phyloP scores from a whole-genome alignment of 2,329 filamentous ascomycete genomes.

The Dactylellina leptospora region DNA sequence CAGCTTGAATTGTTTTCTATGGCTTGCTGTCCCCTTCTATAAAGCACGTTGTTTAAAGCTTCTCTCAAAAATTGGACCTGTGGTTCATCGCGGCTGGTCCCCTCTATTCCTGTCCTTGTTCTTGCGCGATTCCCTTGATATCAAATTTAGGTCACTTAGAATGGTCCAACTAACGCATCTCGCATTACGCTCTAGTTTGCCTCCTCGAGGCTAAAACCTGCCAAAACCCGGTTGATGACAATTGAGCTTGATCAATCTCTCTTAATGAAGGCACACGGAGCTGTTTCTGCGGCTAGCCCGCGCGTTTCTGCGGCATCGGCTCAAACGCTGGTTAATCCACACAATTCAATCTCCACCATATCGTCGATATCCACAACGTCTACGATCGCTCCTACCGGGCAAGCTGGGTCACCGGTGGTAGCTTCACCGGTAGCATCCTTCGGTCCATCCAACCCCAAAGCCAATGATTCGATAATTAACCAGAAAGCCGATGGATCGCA shows the following conservation, averaged over 20 bases:
- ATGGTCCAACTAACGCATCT: conserved; percentile 19
- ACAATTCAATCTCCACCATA: conserved; percentile 48
- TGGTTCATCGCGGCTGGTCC: too few relatives aligned
- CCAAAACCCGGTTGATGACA: conserved; percentile 58
- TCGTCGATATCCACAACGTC: conserved; percentile 54
- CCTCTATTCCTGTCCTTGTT: too few relatives aligned
- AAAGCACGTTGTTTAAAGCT: too few relatives aligned
- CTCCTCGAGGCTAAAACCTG: conserved; percentile 58
- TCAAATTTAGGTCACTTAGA: neutral
- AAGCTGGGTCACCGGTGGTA: conserved; percentile 39
- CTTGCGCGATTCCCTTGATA: too few relatives aligned
- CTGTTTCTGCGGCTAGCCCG: conserved; percentile 53
- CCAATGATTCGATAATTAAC: conserved; percentile 77
- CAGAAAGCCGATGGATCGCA: conserved; percentile 89
- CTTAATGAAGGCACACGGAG: conserved; percentile 55
- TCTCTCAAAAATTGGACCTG: too few relatives aligned
- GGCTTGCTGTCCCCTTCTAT: too few relatives aligned
- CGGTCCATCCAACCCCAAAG: conserved; percentile 54
- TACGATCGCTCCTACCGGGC: conserved; percentile 20
- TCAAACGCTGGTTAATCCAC: conserved; percentile 46
- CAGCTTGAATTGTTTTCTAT: too few relatives aligned
- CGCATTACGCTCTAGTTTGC: conserved; percentile 55
- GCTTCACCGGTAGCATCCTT: conserved; percentile 55
- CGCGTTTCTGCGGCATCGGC: conserved; percentile 54
- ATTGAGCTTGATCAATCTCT: conserved; percentile 57